phyloP scores from a whole-genome alignment of 768 basidiomycete genomes.

The Psilocybe cyanescens region DNA sequence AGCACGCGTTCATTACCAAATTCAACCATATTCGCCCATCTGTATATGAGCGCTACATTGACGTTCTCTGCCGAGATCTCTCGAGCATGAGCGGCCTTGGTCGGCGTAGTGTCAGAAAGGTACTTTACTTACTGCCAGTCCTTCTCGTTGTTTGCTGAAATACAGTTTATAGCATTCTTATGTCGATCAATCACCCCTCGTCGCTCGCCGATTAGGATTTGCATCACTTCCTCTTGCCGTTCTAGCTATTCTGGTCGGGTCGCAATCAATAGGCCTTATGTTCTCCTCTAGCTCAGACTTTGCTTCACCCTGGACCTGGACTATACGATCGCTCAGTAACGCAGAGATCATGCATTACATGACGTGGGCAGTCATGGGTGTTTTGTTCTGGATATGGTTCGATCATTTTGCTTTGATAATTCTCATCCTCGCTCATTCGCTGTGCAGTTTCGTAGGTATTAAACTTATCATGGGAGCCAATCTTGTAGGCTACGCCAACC shows the following conservation, averaged over 20 bases:
- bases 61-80: constrained; percentile 93
- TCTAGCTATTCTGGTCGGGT: constrained; percentile 74
- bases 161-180: constrained; percentile 67
- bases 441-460: constrained; percentile 73
- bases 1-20: constrained; percentile 99
- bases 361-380: constrained; percentile 68
- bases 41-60: constrained; percentile 93
- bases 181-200: constrained; percentile 94
- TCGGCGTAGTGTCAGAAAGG: constrained; percentile 72
- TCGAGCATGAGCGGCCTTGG: constrained; percentile 77
- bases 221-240: constrained; percentile 91
- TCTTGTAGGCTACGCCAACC: constrained; percentile 81
- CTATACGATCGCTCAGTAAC: constrained; percentile 45
- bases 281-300: constrained; percentile 51
- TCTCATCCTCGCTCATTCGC: not conserved
- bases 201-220: constrained; percentile 93
- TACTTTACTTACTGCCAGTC: constrained; percentile 23
- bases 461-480: constrained; percentile 94
- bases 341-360: constrained; percentile 54
- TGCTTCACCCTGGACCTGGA: constrained; percentile 45
- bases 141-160: not conserved
- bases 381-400: constrained; percentile 86
- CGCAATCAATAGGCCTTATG: constrained; percentile 68
- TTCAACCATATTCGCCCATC: constrained; percentile 98
- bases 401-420: not conserved